Evolutionary conservation across 2,329 filamentous ascomycete genomes (phyloP).

Genomic region (Dactylellina cionopaga): DNA sequence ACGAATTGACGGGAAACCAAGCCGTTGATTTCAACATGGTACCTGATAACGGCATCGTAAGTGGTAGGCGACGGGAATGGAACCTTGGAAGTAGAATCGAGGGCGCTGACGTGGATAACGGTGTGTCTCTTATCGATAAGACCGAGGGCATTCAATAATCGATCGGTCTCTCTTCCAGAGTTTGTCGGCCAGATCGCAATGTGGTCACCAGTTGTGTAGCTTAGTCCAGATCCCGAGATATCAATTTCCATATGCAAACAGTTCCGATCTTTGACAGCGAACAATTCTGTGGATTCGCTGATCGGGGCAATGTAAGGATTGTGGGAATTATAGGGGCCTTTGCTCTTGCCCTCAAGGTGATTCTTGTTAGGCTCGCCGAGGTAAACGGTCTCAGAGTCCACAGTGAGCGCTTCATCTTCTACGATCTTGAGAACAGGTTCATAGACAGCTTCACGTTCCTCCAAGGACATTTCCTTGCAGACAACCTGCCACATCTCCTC

Average conservation of each 20-base stretch:
- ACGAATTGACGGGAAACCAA: slow-evolving; percentile 97
- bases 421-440: slow-evolving; percentile 88
- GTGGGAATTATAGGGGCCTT: slow-evolving; percentile 93
- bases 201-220: slow-evolving; percentile 96
- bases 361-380: slow-evolving; percentile 96
- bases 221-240: slow-evolving; percentile 85
- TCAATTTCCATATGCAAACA: slow-evolving; percentile 97
- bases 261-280: slow-evolving; percentile 88
- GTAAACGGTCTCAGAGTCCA: slow-evolving; percentile 84
- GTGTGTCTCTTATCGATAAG: slow-evolving; percentile 79
- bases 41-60: slow-evolving; percentile 90
- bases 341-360: slow-evolving; percentile 84
- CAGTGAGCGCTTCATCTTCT: slow-evolving; percentile 77
- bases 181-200: slow-evolving; percentile 98
- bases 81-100: slow-evolving; percentile 95
- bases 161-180: slow-evolving; percentile 87
- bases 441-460: slow-evolving; percentile 95
- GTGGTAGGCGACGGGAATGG: slow-evolving; percentile 97
- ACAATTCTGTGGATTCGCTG: slow-evolving; percentile 87
- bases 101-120: slow-evolving; percentile 87
- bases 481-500: slow-evolving; percentile 97
- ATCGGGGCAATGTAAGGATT: slow-evolving; percentile 98
- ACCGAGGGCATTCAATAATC: slow-evolving; percentile 82
- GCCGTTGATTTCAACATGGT: slow-evolving; percentile 95
- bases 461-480: slow-evolving; percentile 81